phyloP scores from a whole-genome alignment of 2,329 filamentous ascomycete genomes.

The Colletotrichum musicola region DNA sequence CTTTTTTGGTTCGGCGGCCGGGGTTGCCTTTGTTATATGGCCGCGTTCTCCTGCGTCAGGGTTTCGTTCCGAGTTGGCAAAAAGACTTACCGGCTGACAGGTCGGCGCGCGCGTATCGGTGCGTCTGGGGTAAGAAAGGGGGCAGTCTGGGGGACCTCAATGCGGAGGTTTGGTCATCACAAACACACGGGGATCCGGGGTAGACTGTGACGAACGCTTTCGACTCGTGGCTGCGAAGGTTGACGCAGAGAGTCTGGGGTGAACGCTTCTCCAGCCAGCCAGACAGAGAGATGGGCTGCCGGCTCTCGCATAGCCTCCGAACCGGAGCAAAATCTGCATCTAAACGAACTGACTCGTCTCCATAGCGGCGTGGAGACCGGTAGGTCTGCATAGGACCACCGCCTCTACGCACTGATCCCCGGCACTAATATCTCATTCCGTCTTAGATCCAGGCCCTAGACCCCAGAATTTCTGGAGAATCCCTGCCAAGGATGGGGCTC shows the following conservation, averaged over 20 bases:
- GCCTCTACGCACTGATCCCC: conserved; percentile 34
- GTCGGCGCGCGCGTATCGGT: conserved; percentile 19
- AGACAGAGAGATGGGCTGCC: not conserved
- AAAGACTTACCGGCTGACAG: conserved; percentile 12
- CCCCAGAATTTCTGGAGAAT: conserved; percentile 35
- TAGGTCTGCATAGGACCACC: not conserved
- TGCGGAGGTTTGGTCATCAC: conserved; percentile 32
- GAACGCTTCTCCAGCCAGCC: conserved; percentile 34
- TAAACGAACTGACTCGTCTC: conserved; percentile 30
- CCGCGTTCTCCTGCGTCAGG: not conserved
- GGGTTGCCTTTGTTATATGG: conserved; percentile 38
- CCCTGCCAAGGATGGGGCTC: conserved; percentile 23
- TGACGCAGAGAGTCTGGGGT: conserved; percentile 27
- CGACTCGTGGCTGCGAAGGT: not conserved
- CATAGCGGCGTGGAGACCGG: conserved; percentile 32
- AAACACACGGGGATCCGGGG: conserved; percentile 26
- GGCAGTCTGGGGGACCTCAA: conserved; percentile 29
- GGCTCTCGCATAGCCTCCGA: conserved; percentile 26
- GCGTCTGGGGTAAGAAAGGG: conserved; percentile 33
- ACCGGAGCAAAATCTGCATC: conserved; percentile 38
- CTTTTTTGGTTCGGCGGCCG: not conserved
- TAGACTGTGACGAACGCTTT: conserved; percentile 18
- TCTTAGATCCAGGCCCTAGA: conserved; percentile 27
- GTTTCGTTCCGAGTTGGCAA: not conserved
- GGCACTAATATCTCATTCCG: conserved; percentile 24